Evolutionary conservation across 2,329 filamentous ascomycete species (phyloP), one percentile per base, ranked within the genome.

Genomic region (Mycosphaerella sp.): DNA sequence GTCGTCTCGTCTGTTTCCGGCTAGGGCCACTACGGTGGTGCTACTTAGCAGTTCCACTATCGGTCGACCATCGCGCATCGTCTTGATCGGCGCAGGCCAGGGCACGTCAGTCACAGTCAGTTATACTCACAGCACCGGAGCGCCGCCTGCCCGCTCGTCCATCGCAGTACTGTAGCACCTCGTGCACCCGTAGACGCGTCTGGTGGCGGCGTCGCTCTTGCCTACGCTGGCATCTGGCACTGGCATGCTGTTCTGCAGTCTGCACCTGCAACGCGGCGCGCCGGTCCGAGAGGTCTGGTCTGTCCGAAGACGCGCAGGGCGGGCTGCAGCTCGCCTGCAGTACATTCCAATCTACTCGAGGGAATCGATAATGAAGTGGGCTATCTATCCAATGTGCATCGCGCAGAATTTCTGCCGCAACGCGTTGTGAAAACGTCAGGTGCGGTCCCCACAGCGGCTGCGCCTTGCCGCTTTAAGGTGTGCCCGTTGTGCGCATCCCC

Each of bases 281-380:
- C 30, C 30, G 10, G 6, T 34, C 13, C 28, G 32, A 27, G 17
- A 17, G 18, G 32, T 18, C n/a, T n/a, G 27, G 39, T n/a, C 3
- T 25, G 18, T 21, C 16, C 39, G 39, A 17, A 21, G 3, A 10
- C 9, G 5, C 37, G 13, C 18, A 21, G 34, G 32, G 16, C 44
- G 14, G 35, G 36, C 35, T 37, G 25, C 17, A 21, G 32, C 7
- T 12, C 34, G 17, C 35, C 44, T 40, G 34, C 37, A 17, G 30
- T 47, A 21, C 35, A 40, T 41, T 16, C 30, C 50, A 56, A 53
- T 56, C 50, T 56, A 56, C 34, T 30, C 46, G 53, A 53, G 34
- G 42, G 18, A 25, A 13, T 25, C 14, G 39, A 41, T 41, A 18
- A 53, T 43, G 50, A 48, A 53, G 48, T 48, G 40, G 37, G 51